phyloP scores from a whole-genome alignment of 2,329 filamentous ascomycete species.

The Epicoccum nigrum region DNA sequence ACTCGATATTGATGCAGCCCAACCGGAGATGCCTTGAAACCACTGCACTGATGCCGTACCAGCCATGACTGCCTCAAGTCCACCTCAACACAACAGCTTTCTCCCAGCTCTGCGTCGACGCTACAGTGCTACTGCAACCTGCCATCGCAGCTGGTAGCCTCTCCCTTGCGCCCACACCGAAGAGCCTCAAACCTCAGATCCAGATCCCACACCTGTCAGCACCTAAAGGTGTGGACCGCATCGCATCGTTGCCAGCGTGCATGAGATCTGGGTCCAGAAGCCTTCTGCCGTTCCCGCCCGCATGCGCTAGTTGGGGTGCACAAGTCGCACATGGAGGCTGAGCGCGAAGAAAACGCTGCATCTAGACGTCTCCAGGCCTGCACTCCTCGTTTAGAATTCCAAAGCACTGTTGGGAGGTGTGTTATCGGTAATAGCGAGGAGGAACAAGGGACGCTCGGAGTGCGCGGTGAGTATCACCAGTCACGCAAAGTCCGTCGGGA shows the following conservation, averaged over 20 bases:
- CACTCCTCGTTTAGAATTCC: not conserved
- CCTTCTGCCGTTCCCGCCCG: constrained; percentile 16
- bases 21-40: no score
- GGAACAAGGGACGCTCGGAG: not conserved
- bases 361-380: constrained; percentile 7
- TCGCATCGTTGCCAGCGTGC: constrained; percentile 10
- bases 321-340: constrained; percentile 13
- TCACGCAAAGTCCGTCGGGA: not conserved
- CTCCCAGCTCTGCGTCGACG: not conserved
- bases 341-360: not conserved
- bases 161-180: no score
- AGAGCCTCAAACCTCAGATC: constrained; percentile 1
- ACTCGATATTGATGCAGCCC: no score
- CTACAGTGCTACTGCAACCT: not conserved
- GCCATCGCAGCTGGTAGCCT: not conserved
- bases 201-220: constrained; percentile 12
- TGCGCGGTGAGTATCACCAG: not conserved
- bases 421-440: constrained; percentile 1
- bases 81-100: no score
- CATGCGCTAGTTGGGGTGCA: constrained; percentile 9
- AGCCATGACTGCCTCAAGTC: not conserved
- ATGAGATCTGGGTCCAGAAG: constrained; percentile 17
- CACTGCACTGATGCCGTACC: no score
- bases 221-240: constrained; percentile 13
- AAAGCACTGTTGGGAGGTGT: not conserved